Evolutionary conservation across 495 filamentous ascomycete species (phyloP).

Genomic region (Trichodelitschia bisporula): DNA sequence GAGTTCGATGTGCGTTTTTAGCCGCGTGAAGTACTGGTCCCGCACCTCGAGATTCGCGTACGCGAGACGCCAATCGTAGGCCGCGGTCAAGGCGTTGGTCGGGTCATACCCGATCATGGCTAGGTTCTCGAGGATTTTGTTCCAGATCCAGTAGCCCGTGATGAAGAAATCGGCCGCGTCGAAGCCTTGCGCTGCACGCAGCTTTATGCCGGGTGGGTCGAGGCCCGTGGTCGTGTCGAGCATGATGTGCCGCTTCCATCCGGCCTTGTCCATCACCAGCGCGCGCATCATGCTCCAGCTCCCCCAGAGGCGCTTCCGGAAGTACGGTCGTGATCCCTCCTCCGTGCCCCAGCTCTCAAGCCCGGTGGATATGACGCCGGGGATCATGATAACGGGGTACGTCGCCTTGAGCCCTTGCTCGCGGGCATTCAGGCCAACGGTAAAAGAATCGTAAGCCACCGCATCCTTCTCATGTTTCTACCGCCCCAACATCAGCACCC

Average conservation of each 20-base stretch:
- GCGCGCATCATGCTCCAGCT: conserved; percentile 97
- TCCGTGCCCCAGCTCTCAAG: conserved; percentile 90
- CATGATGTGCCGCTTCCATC: conserved; percentile 94
- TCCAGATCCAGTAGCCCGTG: conserved; percentile 96
- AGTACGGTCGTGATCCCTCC: conserved; percentile 60
- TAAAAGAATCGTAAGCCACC: conserved; percentile 78
- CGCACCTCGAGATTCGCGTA: conserved; percentile 70
- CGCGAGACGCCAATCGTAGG: conserved; percentile 95
- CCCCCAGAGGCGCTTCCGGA: conserved; percentile 82
- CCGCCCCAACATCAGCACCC: conserved; percentile 6
- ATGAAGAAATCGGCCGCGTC: conserved; percentile 96
- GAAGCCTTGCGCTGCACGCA: conserved; percentile 88
- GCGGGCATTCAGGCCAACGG: conserved; percentile 59
- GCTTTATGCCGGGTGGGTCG: conserved; percentile 78
- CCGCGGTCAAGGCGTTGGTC: conserved; percentile 81
- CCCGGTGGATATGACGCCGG: conserved; percentile 91
- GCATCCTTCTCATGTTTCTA: conserved; percentile 66
- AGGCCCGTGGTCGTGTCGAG: conserved; percentile 75
- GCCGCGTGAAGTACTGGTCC: conserved; percentile 76
- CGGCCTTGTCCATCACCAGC: conserved; percentile 72
- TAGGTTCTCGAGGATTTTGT: conserved; percentile 89
- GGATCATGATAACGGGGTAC: conserved; percentile 89
- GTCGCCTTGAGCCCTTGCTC: conserved; percentile 61
- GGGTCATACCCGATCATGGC: conserved; percentile 92
- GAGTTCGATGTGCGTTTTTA: conserved; percentile 77